A percentile compares a stretch with the other conserved stretches of the same genome.
Conservation (phyloP, 2,329 filamentous ascomycete species). For the Lojkania enalia region DNA sequence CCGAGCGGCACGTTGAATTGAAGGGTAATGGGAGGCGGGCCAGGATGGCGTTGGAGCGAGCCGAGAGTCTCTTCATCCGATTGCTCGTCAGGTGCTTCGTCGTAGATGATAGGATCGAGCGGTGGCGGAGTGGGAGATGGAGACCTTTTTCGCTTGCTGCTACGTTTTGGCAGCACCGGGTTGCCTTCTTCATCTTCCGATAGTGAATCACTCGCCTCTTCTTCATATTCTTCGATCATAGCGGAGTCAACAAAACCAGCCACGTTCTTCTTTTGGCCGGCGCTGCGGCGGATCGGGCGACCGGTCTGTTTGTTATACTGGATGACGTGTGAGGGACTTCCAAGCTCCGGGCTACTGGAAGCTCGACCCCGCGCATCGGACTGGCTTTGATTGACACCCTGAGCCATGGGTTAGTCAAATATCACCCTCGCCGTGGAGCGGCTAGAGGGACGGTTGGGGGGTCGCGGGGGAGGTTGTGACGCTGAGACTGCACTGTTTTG, state of each 20-base stretch:
- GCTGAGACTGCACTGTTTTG: too few species aligned
- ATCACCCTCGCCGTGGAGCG: too few species aligned
- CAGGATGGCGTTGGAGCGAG: slow-evolving; percentile 16
- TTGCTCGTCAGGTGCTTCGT: slow-evolving; percentile 30
- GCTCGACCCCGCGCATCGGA: neutral
- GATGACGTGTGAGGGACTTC: slow-evolving; percentile 27
- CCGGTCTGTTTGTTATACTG: slow-evolving; percentile 47
- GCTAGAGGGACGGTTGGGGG: too few species aligned
- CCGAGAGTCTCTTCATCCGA: slow-evolving; percentile 33
- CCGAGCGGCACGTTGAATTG: slow-evolving; percentile 53
- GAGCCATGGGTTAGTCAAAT: too few species aligned
- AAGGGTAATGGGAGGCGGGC: slow-evolving; percentile 40
- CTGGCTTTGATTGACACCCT: too few species aligned
- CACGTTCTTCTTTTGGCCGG: slow-evolving; percentile 38
- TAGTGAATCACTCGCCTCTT: slow-evolving; percentile 27
- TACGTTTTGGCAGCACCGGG: slow-evolving; percentile 27
- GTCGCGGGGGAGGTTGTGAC: too few species aligned
- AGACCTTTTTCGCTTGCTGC: slow-evolving; percentile 40
- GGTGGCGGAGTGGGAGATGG: slow-evolving; percentile 42
- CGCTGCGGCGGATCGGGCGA: slow-evolving; percentile 48
- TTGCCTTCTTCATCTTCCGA: slow-evolving; percentile 40
- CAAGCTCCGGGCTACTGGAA: slow-evolving; percentile 35
- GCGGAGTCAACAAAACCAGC: slow-evolving; percentile 48
- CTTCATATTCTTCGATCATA: slow-evolving; percentile 41
- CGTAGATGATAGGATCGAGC: slow-evolving; percentile 37